Conservation (phyloP, 352 stramenopile genomes). For the Globisporangium carolinianum region DNA sequence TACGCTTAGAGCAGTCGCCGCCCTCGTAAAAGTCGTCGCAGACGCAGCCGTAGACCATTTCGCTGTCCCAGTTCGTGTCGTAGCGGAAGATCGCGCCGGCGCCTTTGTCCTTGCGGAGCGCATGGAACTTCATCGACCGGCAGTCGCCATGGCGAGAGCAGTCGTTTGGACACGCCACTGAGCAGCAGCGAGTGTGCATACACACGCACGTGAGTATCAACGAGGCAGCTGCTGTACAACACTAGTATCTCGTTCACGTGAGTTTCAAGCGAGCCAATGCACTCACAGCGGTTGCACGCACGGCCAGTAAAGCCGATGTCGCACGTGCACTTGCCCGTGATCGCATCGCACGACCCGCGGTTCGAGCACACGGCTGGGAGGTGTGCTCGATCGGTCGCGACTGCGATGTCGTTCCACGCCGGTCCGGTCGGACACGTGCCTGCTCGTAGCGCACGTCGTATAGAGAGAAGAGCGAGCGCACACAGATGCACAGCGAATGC, state of each 20-base stretch:
- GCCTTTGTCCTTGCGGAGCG: conserved; percentile 52
- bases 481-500: too few relatives aligned
- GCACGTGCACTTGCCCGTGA: conserved; percentile 61
- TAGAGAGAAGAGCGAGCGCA: not conserved
- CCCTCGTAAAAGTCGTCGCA: conserved; percentile 79
- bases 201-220: not conserved
- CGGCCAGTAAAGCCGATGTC: conserved; percentile 69
- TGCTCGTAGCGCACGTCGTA: conserved; percentile 4
- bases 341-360: conserved; percentile 57
- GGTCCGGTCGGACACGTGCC: conserved; percentile 44
- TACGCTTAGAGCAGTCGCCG: conserved; percentile 82
- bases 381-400: conserved; percentile 51
- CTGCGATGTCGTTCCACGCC: conserved; percentile 51
- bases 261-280: not conserved
- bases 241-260: too few relatives aligned
- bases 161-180: conserved; percentile 61
- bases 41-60: conserved; percentile 86
- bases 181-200: not conserved
- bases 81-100: conserved; percentile 40
- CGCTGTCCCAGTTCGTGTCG: conserved; percentile 70
- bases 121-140: conserved; percentile 59
- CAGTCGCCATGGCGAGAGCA: conserved; percentile 67
- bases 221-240: too few relatives aligned
- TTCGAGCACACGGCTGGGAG: conserved; percentile 51
- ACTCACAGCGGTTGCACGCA: conserved; percentile 71